Conservation (phyloP, 2,329 filamentous ascomycete genomes). For the Ophiocordyceps camponoti-floridani region DNA sequence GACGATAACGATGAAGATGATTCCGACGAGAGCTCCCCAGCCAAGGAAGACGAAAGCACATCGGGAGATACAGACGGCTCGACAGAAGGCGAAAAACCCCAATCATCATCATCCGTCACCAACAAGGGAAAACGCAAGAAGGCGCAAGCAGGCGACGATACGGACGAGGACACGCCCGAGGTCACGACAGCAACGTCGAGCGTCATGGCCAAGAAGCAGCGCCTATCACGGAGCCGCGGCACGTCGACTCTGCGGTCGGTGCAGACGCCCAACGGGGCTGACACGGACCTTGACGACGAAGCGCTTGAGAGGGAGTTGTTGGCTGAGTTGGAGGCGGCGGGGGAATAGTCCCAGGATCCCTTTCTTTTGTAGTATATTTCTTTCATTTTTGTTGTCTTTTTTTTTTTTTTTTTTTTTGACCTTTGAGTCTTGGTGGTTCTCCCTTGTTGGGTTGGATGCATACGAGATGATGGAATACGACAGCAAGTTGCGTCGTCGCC, state of each 20-base stretch:
- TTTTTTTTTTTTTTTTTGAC: background rate
- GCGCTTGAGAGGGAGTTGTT: constrained; percentile 44
- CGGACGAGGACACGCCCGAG: constrained; percentile 11
- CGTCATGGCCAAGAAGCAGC: constrained; percentile 31
- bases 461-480: no score
- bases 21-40: constrained; percentile 1
- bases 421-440: background rate
- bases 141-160: constrained; percentile 10
- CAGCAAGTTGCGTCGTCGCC: no score
- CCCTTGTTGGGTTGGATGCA: background rate
- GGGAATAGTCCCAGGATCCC: constrained; percentile 5
- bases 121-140: constrained; percentile 14
- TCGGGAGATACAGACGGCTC: background rate
- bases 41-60: constrained; percentile 2
- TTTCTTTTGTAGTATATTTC: background rate
- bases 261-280: constrained; percentile 20
- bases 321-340: constrained; percentile 33
- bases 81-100: constrained; percentile 5
- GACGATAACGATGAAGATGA: constrained; percentile 7
- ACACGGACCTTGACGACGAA: constrained; percentile 28
- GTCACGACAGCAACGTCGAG: constrained; percentile 11
- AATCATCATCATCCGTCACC: background rate
- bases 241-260: constrained; percentile 28
- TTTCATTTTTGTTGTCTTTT: background rate
- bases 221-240: constrained; percentile 24